Evolutionary conservation across 495 filamentous ascomycete species (phyloP).

Genomic region (Xylaria castorea): DNA sequence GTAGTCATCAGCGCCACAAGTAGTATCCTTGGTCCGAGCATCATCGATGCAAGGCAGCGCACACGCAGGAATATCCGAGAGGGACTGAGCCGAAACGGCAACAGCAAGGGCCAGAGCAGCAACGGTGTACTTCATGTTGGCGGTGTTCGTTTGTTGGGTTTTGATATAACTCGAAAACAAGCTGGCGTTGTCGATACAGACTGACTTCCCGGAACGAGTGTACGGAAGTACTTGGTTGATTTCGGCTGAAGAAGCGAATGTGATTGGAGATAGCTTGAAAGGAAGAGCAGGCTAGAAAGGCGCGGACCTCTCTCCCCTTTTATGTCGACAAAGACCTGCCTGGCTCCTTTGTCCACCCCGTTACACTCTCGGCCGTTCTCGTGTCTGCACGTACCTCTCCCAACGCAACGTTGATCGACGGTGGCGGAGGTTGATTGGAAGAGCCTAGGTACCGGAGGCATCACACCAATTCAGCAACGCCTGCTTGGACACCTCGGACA

Average conservation of each 20-base stretch:
- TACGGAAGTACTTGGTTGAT: slow-evolving; percentile 5
- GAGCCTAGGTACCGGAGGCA: neutral
- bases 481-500: neutral
- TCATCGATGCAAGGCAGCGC: slow-evolving; percentile 45
- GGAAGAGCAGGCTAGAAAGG: neutral
- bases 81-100: slow-evolving; percentile 43
- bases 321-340: slow-evolving; percentile 10
- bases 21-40: slow-evolving; percentile 38
- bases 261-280: slow-evolving; percentile 11
- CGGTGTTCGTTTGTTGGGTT: neutral
- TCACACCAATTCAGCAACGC: neutral
- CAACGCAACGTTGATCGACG: slow-evolving; percentile 14
- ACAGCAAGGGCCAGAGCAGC: slow-evolving; percentile 38
- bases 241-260: slow-evolving; percentile 18
- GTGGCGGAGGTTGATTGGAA: slow-evolving; percentile 7
- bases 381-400: neutral
- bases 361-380: neutral
- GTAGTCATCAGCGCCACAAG: slow-evolving; percentile 44
- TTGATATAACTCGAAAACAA: neutral
- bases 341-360: neutral
- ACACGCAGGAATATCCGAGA: slow-evolving; percentile 47
- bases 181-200: neutral
- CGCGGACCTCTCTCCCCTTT: slow-evolving; percentile 8
- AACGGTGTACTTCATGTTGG: slow-evolving; percentile 50
- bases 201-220: slow-evolving; percentile 14